Conservation (phyloP, 75 land plant genomes). For the Selaginella moellendorffii region DNA sequence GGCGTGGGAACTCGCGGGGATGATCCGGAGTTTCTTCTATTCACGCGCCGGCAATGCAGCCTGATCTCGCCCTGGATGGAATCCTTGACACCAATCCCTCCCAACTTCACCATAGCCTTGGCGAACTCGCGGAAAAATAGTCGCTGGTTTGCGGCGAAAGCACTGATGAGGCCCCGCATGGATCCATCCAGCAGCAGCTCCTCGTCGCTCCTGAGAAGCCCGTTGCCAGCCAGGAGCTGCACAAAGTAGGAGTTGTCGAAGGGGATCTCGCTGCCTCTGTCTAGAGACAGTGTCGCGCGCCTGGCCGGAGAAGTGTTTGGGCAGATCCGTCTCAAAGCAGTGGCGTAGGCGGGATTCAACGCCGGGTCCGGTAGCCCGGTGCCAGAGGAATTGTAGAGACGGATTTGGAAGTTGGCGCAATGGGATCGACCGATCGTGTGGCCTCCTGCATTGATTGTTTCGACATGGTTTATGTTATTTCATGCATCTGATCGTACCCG, state of each 20-base stretch:
- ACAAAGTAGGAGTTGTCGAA: slow-evolving; percentile 42
- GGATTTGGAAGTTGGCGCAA: slow-evolving; percentile 25
- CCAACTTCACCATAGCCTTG: too few species aligned
- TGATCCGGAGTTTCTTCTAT: too few species aligned
- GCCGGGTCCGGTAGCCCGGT: slow-evolving; percentile 35
- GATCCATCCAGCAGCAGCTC: slow-evolving; percentile 27
- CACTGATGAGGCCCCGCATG: too few species aligned
- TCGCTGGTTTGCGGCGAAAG: too few species aligned
- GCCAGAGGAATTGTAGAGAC: slow-evolving; percentile 22
- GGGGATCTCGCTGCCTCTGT: slow-evolving; percentile 10
- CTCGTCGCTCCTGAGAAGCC: slow-evolving; percentile 51
- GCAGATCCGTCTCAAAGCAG: background rate
- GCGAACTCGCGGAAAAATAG: too few species aligned
- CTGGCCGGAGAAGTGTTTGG: background rate
- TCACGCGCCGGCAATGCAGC: too few species aligned
- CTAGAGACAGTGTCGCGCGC: slow-evolving; percentile 8
- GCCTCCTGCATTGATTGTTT: slow-evolving; percentile 16
- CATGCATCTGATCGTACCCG: background rate
- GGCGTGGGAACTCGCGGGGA: too few species aligned
- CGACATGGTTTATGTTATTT: background rate
- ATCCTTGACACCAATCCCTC: too few species aligned
- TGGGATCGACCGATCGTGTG: slow-evolving; percentile 36
- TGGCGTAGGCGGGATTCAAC: slow-evolving; percentile 11
- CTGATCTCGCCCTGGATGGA: too few species aligned
- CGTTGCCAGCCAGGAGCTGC: slow-evolving; percentile 23